Percentiles rank a stretch among this genome's conserved stretches.
Evolutionary conservation across 139 green algal genomes (phyloP).

Genomic region (Coccomyxa sp.): DNA sequence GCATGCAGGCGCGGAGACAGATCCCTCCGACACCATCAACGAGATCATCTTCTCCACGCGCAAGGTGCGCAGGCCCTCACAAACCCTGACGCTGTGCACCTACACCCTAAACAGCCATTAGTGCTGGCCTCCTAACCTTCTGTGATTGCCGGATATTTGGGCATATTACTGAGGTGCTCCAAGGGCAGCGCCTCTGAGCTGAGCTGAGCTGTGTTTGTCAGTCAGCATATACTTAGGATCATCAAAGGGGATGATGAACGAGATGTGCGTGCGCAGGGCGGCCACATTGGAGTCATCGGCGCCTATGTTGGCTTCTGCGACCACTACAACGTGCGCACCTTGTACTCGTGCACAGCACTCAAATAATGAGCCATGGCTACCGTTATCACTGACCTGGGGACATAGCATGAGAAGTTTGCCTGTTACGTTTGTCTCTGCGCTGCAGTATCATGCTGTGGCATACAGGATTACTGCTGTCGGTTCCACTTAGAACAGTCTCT

Average conservation of each 20-base stretch:
- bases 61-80: conserved; percentile 25
- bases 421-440: too few relatives aligned
- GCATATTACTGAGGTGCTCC: neutral
- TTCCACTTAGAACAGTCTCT: too few relatives aligned
- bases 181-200: neutral
- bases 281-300: conserved; percentile 35
- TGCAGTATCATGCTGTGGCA: too few relatives aligned
- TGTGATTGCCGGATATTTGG: neutral
- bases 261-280: conserved; percentile 11
- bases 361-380: too few relatives aligned
- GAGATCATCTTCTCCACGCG: conserved; percentile 57
- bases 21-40: conserved; percentile 71
- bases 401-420: too few relatives aligned
- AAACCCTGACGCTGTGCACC: neutral
- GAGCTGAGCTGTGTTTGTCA: neutral
- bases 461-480: too few relatives aligned
- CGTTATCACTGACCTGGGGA: too few relatives aligned
- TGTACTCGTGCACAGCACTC: too few relatives aligned
- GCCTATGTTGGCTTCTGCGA: conserved; percentile 56
- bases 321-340: conserved; percentile 76
- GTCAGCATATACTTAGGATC: neutral
- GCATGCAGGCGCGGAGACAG: conserved; percentile 70
- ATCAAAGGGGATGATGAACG: neutral
- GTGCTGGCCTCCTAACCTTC: neutral
- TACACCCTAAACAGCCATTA: neutral